These are phyloP conservation scores for Posidonia oceanica DNA, from an alignment of 116 monocot species.

Conservation along the genomic window DNA sequence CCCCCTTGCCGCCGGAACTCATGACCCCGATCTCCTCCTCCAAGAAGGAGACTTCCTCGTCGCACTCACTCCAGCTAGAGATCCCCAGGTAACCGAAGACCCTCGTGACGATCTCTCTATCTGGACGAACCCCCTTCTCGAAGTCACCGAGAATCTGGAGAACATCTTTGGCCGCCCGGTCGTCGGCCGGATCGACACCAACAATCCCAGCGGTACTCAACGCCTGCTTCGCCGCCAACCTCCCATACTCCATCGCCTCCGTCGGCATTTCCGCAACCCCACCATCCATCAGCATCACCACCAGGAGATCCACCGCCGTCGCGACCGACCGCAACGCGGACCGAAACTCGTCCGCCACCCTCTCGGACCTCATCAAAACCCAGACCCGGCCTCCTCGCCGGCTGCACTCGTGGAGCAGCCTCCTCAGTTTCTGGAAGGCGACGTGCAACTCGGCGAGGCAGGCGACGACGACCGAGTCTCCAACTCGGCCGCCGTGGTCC, in stretches of 20 bases:
- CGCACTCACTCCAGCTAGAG: conserved; percentile 56
- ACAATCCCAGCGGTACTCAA: conserved; percentile 10
- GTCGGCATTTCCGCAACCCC: conserved; percentile 4
- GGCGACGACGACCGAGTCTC: conserved; percentile 14
- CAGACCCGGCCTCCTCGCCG: conserved; percentile 15
- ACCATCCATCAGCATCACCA: conserved; percentile 24
- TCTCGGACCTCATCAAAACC: conserved; percentile 38
- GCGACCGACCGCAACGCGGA: conserved; percentile 30
- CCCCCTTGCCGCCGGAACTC: conserved; percentile 2
- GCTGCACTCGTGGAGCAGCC: conserved; percentile 36
- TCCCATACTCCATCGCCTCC: conserved; percentile 39
- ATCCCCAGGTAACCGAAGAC: conserved; percentile 40
- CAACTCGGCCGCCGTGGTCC: neutral
- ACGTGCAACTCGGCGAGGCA: conserved; percentile 53
- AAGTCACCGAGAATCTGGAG: conserved; percentile 27
- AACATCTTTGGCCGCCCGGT: conserved; percentile 11
- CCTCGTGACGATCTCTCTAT: conserved; percentile 8
- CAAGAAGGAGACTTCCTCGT: conserved; percentile 49
- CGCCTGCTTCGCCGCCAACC: conserved; percentile 33
- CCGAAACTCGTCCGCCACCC: conserved; percentile 40
- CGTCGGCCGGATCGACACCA: conserved; percentile 24
- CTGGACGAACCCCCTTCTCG: conserved; percentile 24
- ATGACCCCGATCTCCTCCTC: conserved; percentile 35
- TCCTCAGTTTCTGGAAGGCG: conserved; percentile 42
- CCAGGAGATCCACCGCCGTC: conserved; percentile 24